phyloP scores from a whole-genome alignment of 2,329 filamentous ascomycete species.

The Microcyclosporella mali region DNA sequence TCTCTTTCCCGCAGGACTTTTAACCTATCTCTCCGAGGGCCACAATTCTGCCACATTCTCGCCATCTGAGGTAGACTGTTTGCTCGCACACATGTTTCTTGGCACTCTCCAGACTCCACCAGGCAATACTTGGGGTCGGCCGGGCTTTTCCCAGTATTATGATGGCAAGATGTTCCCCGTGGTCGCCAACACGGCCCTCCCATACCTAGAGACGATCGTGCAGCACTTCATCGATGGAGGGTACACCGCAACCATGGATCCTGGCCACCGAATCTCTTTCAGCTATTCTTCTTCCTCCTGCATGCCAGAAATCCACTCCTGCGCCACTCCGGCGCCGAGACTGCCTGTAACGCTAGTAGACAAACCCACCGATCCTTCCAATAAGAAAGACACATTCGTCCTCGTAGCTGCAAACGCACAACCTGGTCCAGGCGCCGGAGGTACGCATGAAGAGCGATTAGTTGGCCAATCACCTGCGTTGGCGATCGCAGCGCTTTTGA shows the following conservation, averaged over 20 bases:
- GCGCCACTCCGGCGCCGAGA: neutral
- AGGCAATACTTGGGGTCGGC: conserved; percentile 10
- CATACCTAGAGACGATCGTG: conserved; percentile 7
- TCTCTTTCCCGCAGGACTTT: neutral
- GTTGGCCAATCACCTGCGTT: conserved; percentile 12
- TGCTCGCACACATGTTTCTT: conserved; percentile 9
- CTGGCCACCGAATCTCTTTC: neutral
- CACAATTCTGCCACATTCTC: neutral
- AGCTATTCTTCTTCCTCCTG: neutral
- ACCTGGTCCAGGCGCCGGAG: conserved; percentile 9
- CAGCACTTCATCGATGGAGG: conserved; percentile 9
- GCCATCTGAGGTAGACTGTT: neutral
- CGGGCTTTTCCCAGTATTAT: conserved; percentile 6
- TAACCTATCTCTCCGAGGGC: conserved; percentile 2
- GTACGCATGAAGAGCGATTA: conserved; percentile 12
- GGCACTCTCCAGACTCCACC: conserved; percentile 6
- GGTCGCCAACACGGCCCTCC: conserved; percentile 1
- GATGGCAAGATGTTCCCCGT: neutral
- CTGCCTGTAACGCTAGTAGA: conserved; percentile 6
- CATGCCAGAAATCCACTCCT: conserved; percentile 1
- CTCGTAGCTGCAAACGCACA: conserved; percentile 10
- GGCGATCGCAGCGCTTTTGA: conserved; percentile 4
- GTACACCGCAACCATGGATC: neutral
- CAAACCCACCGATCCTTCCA: conserved; percentile 2
- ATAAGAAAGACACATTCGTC: neutral